phyloP scores from a whole-genome alignment of 1,284 basidiomycete species.

The Naganishia sp. region DNA sequence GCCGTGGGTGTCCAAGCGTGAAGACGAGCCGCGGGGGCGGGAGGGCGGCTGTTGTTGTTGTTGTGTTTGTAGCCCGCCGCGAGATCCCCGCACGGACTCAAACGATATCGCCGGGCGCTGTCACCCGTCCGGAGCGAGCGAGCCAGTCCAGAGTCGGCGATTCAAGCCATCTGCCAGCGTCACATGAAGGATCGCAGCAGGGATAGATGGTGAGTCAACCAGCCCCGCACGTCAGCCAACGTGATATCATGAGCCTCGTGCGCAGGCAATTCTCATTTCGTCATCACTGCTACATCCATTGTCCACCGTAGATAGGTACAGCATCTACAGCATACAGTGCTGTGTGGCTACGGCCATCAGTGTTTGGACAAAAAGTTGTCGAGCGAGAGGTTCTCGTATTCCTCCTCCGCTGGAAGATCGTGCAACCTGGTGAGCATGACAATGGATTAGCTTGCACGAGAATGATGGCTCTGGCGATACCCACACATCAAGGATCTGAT shows the following conservation, averaged over 20 bases:
- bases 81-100: background rate
- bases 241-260: background rate
- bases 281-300: background rate
- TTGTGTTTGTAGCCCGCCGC: background rate
- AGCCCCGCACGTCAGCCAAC: background rate
- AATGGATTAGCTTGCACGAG: background rate
- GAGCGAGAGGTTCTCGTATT: constrained; percentile 82
- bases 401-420: constrained; percentile 83
- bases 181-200: background rate
- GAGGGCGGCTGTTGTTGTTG: constrained; percentile 6
- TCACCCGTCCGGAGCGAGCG: background rate
- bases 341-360: background rate
- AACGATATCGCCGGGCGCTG: background rate
- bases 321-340: too few relatives aligned
- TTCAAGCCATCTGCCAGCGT: background rate
- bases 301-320: too few relatives aligned
- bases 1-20: too few relatives aligned
- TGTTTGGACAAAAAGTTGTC: constrained; percentile 64
- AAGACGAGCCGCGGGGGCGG: background rate
- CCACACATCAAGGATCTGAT: constrained; percentile 71
- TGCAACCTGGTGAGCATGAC: constrained; percentile 61
- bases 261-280: background rate
- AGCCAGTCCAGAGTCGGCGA: background rate
- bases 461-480: constrained; percentile 30
- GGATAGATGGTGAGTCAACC: too few relatives aligned